Base-by-base conservation (phyloP, 164 flowering plant species). In the Chimonanthus salicifolius region DNA sequence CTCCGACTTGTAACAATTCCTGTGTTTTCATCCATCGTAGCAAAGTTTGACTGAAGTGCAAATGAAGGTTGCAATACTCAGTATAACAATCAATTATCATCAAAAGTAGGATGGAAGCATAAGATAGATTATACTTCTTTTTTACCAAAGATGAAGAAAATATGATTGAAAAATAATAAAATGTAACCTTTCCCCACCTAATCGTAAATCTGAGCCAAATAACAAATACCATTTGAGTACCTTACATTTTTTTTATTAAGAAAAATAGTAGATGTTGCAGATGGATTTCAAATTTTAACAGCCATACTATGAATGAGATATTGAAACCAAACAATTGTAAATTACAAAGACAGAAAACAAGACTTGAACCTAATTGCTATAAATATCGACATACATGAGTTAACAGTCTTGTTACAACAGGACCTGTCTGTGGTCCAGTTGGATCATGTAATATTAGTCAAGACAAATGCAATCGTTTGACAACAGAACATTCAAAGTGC, bases 1-100 rank as follows among this genome's bases (percentile, higher is more conserved):
- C 99, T 88, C 78, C 99, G 84, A 81, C 96, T 93, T 46, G 82
- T 87, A 73, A 92, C 97, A n/a, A 92, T 81, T 73, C 93, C 97
- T 78, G 89, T 88, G 72, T 84, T 80, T 81, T 87, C 93, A 81
- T 91, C 94, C 82, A 85, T 78, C 10, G 98, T 95, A 43, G 98
- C 99, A 83, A 93, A 95, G 83, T 95, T 95, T 51, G 98, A 93
- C 99, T 95, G 83, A 6, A 76, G 45, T 72, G 65, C 58, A 74
- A 72, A 7, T 46, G 65, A 66, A 10, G 20, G 65, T 62, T 62
- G 20, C 20, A 20, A n/a, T 62, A 62, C 65, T n/a, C 5, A 20
- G 46, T 66, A 44, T 15, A 66, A 44, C 68, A 66, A 46, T 54
- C 11, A 54, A 13, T 9, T 5, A 54, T 11, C 16, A 54, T 54